phyloP scores from a whole-genome alignment of 305 asterid species.

The Petunia hybrid region DNA sequence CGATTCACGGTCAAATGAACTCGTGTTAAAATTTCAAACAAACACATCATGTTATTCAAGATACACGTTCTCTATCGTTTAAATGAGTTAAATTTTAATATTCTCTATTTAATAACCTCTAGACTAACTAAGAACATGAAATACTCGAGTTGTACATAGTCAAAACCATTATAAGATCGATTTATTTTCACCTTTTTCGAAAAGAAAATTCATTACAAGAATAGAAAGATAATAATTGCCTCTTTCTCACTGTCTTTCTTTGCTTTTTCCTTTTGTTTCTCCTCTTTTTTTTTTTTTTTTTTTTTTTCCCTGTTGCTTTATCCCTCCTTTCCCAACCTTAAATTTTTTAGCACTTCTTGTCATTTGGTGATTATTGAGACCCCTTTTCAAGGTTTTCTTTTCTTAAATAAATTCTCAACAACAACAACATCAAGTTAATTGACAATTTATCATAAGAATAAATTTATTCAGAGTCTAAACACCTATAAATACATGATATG shows the following conservation, averaged over 20 bases:
- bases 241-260: neutral
- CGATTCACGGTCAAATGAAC: too few species aligned
- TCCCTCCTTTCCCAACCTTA: constrained; percentile 25
- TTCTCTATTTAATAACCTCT: too few species aligned
- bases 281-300: neutral
- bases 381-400: constrained; percentile 30
- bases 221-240: neutral
- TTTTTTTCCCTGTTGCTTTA: neutral
- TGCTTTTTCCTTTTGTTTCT: neutral
- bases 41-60: too few species aligned
- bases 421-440: neutral
- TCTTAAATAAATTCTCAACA: neutral
- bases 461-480: neutral
- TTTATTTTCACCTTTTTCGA: too few species aligned
- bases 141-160: too few species aligned
- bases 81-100: too few species aligned
- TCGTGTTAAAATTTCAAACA: too few species aligned
- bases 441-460: neutral
- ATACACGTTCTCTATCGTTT: too few species aligned
- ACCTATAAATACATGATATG: neutral
- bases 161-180: too few species aligned
- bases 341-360: constrained; percentile 32
- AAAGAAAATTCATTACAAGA: neutral
- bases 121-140: too few species aligned
- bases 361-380: constrained; percentile 46